Conservation (phyloP, 2,329 filamentous ascomycete species). For the Aspergillus tamarii region DNA sequence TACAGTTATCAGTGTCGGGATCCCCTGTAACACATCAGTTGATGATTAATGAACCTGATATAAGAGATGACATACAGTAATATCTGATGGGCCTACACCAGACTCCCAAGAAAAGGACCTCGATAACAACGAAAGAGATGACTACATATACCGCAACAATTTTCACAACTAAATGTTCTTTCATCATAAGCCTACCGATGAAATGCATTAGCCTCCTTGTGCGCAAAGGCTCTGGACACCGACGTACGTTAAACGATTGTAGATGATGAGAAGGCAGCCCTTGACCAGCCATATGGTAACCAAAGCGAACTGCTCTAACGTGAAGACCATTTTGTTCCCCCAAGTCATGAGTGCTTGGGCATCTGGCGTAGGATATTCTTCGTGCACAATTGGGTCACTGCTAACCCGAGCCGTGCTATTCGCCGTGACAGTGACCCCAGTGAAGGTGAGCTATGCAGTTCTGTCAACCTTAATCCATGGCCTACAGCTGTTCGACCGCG, state of each 20-base stretch:
- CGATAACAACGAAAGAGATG: conserved; percentile 1
- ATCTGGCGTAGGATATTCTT: background rate
- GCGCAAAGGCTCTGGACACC: background rate
- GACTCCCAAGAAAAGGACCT: conserved; percentile 3
- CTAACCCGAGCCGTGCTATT: background rate
- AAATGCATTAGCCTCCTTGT: background rate
- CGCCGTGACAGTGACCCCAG: background rate
- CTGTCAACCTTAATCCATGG: background rate
- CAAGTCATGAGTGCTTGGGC: background rate
- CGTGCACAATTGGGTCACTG: background rate
- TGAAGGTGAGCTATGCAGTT: background rate
- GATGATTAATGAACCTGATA: background rate
- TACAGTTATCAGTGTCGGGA: background rate
- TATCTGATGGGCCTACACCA: background rate
- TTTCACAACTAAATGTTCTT: conserved; percentile 2
- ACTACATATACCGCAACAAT: conserved; percentile 3
- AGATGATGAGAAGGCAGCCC: conserved; percentile 3
- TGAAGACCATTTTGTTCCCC: conserved; percentile 5
- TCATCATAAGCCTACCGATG: background rate
- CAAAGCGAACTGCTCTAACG: conserved; percentile 1
- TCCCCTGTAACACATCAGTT: background rate
- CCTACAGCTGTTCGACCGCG: no score
- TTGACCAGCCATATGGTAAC: conserved; percentile 6
- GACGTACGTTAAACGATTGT: conserved; percentile 2
- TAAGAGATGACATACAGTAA: background rate